Conservation (phyloP, 257 asterid genomes). For the Salvia hispanica region DNA sequence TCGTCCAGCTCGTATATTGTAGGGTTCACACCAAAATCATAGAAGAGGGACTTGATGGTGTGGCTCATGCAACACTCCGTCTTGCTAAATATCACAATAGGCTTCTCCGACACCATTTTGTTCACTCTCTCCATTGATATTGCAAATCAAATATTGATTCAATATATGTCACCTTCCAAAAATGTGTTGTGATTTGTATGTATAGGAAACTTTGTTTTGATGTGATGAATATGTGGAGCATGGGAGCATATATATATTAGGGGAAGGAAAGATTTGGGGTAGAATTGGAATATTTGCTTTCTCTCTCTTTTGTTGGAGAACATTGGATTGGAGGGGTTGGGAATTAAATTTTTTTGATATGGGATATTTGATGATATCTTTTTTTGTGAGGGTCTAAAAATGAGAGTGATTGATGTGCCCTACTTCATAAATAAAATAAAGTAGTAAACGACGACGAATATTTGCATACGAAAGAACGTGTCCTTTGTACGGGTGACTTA, state of each 20-base stretch:
- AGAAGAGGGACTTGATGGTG: slow-evolving; percentile 62
- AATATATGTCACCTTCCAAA: too few species aligned
- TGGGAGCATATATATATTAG: slow-evolving; percentile 46
- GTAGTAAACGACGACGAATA: slow-evolving; percentile 58
- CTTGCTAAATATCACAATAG: slow-evolving; percentile 80
- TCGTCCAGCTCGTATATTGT: slow-evolving; percentile 75
- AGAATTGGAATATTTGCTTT: slow-evolving; percentile 26
- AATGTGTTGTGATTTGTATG: slow-evolving; percentile 11
- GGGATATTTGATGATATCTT: not conserved
- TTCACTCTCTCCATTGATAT: slow-evolving; percentile 57
- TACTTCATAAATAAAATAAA: slow-evolving; percentile 14
- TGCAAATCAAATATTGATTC: too few species aligned
- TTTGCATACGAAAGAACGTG: slow-evolving; percentile 58
- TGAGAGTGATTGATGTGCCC: slow-evolving; percentile 43
- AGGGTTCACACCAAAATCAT: slow-evolving; percentile 77
- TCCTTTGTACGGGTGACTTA: slow-evolving; percentile 41
- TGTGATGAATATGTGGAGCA: slow-evolving; percentile 48
- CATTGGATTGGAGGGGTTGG: slow-evolving; percentile 12
- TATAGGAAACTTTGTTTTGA: slow-evolving; percentile 27
- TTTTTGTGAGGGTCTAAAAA: not conserved
- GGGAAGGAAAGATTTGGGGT: slow-evolving; percentile 17
- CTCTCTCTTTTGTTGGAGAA: not conserved
- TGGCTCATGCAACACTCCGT: slow-evolving; percentile 69
- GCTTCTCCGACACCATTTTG: slow-evolving; percentile 68
- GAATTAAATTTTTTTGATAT: not conserved